A percentile compares a stretch with the other conserved stretches of the same genome.
Conservation (phyloP, 495 filamentous ascomycete species). For the Podospora fimiseda region DNA sequence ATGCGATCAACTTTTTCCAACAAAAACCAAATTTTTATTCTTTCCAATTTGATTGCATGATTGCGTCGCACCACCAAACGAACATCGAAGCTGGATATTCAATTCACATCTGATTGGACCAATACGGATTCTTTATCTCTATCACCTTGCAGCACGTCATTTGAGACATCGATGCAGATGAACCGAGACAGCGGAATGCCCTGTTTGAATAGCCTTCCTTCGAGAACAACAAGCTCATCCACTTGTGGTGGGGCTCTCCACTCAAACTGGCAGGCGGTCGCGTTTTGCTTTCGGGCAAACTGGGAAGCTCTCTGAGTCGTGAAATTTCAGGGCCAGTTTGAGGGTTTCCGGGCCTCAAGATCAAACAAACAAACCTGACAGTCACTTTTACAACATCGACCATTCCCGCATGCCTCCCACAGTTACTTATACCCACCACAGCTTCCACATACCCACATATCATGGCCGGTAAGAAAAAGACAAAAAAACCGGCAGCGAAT, state of each 20-base stretch:
- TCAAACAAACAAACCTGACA: constrained; percentile 12
- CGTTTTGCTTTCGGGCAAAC: constrained; percentile 13
- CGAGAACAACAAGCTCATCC: background rate
- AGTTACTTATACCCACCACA: background rate
- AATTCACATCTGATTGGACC: too few species aligned
- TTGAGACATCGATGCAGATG: too few species aligned
- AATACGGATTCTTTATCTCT: too few species aligned
- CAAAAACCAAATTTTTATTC: too few species aligned
- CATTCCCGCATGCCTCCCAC: constrained; percentile 1
- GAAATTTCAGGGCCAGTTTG: constrained; percentile 16
- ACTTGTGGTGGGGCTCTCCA: constrained; percentile 8
- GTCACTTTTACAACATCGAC: constrained; percentile 4
- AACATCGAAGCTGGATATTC: too few species aligned
- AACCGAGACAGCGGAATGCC: background rate
- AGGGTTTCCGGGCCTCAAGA: constrained; percentile 2
- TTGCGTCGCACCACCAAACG: too few species aligned
- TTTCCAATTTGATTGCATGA: too few species aligned
- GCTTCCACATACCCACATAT: constrained; percentile 15
- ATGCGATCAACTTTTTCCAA: too few species aligned
- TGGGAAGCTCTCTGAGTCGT: constrained; percentile 1
- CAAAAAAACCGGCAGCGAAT: constrained; percentile 78
- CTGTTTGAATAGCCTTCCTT: constrained; percentile 15
- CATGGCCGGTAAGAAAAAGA: constrained; percentile 81
- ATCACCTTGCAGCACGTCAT: too few species aligned
- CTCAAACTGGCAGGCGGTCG: constrained; percentile 30